Evolutionary conservation across 345 rosid species (phyloP).

Genomic region (Gossypium australe): DNA sequence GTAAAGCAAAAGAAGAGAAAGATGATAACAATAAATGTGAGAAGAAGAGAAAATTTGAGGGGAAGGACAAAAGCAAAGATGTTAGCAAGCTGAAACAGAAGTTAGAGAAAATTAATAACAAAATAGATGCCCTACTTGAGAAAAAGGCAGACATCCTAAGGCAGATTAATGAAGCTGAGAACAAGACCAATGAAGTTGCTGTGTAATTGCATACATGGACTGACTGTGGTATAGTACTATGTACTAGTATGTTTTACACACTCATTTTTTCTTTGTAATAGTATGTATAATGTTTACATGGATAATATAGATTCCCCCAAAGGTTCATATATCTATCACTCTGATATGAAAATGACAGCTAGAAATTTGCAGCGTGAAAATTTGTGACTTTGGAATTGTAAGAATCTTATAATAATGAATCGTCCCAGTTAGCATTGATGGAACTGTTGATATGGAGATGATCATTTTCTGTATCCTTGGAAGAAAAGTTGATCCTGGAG

Average conservation of each 20-base stretch:
- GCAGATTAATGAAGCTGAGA: conserved; percentile 59
- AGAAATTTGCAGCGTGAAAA: neutral
- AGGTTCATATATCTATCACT: neutral
- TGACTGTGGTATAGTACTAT: neutral
- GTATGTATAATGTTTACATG: neutral
- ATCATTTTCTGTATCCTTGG: neutral
- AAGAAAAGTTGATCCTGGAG: neutral
- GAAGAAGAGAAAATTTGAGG: conserved; percentile 47
- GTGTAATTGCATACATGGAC: neutral
- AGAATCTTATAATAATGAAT: neutral
- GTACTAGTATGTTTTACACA: neutral
- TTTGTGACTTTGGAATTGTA: neutral
- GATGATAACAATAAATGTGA: conserved; percentile 25
- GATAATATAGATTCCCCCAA: neutral
- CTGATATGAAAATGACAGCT: neutral
- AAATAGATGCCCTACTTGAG: conserved; percentile 36
- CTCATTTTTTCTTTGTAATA: neutral
- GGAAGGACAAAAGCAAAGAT: conserved; percentile 43
- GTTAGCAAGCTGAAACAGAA: conserved; percentile 43
- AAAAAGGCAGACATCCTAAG: conserved; percentile 1
- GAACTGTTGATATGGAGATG: neutral
- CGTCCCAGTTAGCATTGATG: neutral
- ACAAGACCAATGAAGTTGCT: conserved; percentile 9
- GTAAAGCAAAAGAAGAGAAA: conserved; percentile 17
- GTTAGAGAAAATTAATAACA: conserved; percentile 51